Percentiles rank a stretch among this genome's conserved stretches.
Evolutionary conservation across 1,139 yeast genomes (phyloP).

Genomic region (Geotrichum phurueaensis): DNA sequence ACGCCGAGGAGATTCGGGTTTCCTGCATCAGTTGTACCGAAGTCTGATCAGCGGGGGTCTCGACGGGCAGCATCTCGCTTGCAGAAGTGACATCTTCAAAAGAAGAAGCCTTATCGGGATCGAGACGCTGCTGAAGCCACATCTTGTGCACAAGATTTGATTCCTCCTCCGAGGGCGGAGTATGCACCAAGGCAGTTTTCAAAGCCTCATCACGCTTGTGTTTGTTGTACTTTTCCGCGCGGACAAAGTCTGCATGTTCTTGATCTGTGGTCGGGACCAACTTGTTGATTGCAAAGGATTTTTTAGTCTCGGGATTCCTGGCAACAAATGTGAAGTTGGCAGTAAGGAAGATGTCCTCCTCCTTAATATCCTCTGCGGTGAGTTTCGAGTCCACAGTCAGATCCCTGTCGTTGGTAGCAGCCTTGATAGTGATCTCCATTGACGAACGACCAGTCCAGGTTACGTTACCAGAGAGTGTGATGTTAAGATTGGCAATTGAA

Average conservation of each 20-base stretch:
- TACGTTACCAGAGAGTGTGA: conserved; percentile 78
- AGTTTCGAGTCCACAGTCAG: conserved; percentile 31
- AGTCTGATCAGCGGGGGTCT: not conserved
- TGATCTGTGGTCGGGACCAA: conserved; percentile 64
- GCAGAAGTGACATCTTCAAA: conserved; percentile 21
- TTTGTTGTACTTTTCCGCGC: conserved; percentile 86
- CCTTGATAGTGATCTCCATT: conserved; percentile 90
- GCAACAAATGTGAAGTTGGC: conserved; percentile 96
- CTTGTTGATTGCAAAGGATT: conserved; percentile 77
- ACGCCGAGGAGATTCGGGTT: conserved; percentile 63
- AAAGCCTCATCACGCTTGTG: conserved; percentile 74
- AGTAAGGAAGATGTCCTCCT: conserved; percentile 58
- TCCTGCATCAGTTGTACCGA: conserved; percentile 54
- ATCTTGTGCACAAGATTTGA: conserved; percentile 66
- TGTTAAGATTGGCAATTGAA: conserved; percentile 66
- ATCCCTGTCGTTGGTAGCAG: conserved; percentile 60
- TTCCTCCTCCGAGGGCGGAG: conserved; percentile 62
- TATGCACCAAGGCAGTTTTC: conserved; percentile 48
- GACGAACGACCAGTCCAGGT: conserved; percentile 93
- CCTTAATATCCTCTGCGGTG: conserved; percentile 39
- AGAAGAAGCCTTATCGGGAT: conserved; percentile 43
- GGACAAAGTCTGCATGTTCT: conserved; percentile 77
- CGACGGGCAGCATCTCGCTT: not conserved
- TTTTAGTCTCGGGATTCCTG: conserved; percentile 82
- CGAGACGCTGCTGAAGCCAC: conserved; percentile 43